phyloP scores from a whole-genome alignment of 148 eudicot genomes.

The Gaultheria prostrata region DNA sequence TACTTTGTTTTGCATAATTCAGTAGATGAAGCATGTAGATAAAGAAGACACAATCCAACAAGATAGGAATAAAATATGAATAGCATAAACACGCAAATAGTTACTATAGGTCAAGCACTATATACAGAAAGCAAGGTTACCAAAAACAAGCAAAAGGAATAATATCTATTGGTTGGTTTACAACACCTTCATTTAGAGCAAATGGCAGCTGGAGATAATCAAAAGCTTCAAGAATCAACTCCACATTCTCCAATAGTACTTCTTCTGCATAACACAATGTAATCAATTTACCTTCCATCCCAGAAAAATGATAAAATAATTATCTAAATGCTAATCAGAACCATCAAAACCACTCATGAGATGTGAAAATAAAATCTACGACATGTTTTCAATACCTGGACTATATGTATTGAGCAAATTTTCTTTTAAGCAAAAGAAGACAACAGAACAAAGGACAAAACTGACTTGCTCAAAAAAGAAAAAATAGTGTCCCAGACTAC shows the following conservation, averaged over 20 bases:
- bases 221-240: conserved; percentile 92
- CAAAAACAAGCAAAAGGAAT: neutral
- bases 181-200: conserved; percentile 72
- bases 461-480: neutral
- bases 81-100: neutral
- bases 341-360: conserved; percentile 8
- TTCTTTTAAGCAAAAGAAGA: neutral
- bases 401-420: neutral
- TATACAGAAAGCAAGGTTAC: neutral
- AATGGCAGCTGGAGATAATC: conserved; percentile 88
- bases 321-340: neutral
- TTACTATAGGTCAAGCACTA: neutral
- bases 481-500: neutral
- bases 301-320: neutral
- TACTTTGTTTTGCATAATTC: neutral
- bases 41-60: conserved; percentile 3
- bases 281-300: conserved; percentile 10
- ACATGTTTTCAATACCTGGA: neutral
- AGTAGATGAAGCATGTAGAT: neutral
- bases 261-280: conserved; percentile 61
- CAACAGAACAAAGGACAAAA: neutral
- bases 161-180: neutral
- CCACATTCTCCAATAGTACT: conserved; percentile 83
- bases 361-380: neutral
- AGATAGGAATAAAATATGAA: neutral